Conservation (phyloP, 2,329 filamentous ascomycete genomes). For the Mycosphaerella sp. region DNA sequence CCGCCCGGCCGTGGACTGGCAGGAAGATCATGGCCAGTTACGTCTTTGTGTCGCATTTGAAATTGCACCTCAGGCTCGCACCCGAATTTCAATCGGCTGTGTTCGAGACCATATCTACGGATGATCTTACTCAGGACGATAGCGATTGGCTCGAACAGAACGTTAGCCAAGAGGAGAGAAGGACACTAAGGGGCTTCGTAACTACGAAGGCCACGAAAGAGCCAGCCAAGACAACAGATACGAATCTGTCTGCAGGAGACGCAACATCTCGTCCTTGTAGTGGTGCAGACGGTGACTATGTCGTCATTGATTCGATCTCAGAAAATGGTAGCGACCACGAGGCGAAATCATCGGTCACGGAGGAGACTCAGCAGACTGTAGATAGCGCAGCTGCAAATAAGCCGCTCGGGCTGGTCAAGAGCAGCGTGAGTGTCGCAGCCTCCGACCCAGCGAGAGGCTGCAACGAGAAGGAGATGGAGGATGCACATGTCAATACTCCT, state of each 20-base stretch:
- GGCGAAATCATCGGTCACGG: not conserved
- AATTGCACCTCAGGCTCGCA: not conserved
- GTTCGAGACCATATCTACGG: not conserved
- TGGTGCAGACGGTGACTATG: not conserved
- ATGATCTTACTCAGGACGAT: not conserved
- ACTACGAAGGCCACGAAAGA: not conserved
- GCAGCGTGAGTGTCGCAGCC: not conserved
- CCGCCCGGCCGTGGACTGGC: not conserved
- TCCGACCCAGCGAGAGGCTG: not conserved
- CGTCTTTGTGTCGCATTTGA: not conserved
- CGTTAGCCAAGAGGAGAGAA: not conserved
- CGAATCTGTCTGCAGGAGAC: not conserved
- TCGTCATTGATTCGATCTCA: not conserved
- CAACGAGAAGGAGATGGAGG: not conserved
- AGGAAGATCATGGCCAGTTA: not conserved
- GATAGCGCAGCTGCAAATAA: not conserved
- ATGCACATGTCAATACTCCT: not conserved
- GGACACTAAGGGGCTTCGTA: not conserved
- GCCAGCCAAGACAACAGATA: not conserved
- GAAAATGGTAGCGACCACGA: not conserved
- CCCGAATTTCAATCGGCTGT: not conserved
- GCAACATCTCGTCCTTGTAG: not conserved
- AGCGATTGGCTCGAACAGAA: constrained; percentile 1
- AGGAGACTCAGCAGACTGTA: not conserved
- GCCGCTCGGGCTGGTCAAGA: not conserved